phyloP scores from a whole-genome alignment of 2,329 filamentous ascomycete genomes.

The Huntiella savannae region DNA sequence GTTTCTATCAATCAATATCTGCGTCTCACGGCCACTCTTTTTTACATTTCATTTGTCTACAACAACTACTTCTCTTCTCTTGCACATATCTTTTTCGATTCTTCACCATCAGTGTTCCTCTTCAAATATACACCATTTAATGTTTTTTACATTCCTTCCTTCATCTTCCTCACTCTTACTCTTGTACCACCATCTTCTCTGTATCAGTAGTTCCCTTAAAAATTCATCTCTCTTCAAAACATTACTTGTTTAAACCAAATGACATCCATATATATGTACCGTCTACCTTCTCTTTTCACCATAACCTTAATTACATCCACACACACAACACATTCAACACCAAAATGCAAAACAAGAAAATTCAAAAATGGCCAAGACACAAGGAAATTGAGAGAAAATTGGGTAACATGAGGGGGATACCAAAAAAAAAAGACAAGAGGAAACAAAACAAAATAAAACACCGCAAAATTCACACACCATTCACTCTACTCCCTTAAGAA shows the following conservation, averaged over 20 bases:
- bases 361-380: not conserved
- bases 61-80: not conserved
- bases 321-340: too few species aligned
- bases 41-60: not conserved
- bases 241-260: not conserved
- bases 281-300: not conserved
- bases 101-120: not conserved
- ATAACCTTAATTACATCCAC: not conserved
- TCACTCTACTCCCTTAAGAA: conserved; percentile 7
- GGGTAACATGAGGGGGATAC: not conserved
- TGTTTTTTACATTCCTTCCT: not conserved
- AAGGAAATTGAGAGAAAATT: not conserved
- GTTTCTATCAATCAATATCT: not conserved
- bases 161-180: not conserved
- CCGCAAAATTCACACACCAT: not conserved
- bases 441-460: conserved; percentile 3
- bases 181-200: not conserved
- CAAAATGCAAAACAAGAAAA: too few species aligned
- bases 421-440: conserved; percentile 6
- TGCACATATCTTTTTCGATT: not conserved
- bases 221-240: not conserved
- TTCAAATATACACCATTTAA: not conserved
- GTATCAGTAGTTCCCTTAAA: not conserved
- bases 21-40: not conserved
- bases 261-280: not conserved